Evolutionary conservation across 257 asterid species (phyloP), one percentile per base, ranked within the genome.

Genomic region (Nicotiana tomentosiformis): DNA sequence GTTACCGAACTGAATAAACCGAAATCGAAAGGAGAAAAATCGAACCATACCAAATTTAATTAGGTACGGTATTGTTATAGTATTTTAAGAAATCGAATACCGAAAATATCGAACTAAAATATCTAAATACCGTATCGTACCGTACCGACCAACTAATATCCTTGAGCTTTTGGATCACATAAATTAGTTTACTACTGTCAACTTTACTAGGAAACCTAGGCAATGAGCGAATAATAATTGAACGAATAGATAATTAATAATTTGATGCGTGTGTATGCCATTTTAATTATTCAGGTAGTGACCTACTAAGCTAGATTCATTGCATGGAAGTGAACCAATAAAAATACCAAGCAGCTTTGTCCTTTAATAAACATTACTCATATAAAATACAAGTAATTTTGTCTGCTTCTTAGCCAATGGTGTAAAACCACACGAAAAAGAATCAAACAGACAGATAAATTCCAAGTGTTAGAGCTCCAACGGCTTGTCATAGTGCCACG

Each of bases 161-260:
- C 4, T 57, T 18, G 10, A 57, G 23, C 77, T 84, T 84, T 74
- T 67, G 83, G 84, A 61, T 84, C 61, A 46, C 78, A 32, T 77
- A 76, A 76, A 51, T 20, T 23, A 8, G 12, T 64, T 33, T 15
- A 49, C n/a, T 10, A 29, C 56, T 76, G 83, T n/a, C 81, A 82
- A 77, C 77, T 84, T 80, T 84, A 82, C 46, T 62, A 78, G 67
- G 3, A 85, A 65, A 46, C 83, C 85, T 82, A 58, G 83, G 85
- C 67, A 85, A 77, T 17, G 5, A 4, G 39, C 33, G 78, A 49
- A 30, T 67, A 65, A 51, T 33, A 77, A 30, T 23, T 10, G 67
- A 0, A 20, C 33, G 17, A 23, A 9, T 23, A 61, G 6, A 3
- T 20, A 20, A 32, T 10, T 7, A 64, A 18, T 10, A 7, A 64